These are phyloP conservation scores for Hygrophorus pudorinus DNA, from an alignment of 768 basidiomycete genomes.

Conservation along the genomic window DNA sequence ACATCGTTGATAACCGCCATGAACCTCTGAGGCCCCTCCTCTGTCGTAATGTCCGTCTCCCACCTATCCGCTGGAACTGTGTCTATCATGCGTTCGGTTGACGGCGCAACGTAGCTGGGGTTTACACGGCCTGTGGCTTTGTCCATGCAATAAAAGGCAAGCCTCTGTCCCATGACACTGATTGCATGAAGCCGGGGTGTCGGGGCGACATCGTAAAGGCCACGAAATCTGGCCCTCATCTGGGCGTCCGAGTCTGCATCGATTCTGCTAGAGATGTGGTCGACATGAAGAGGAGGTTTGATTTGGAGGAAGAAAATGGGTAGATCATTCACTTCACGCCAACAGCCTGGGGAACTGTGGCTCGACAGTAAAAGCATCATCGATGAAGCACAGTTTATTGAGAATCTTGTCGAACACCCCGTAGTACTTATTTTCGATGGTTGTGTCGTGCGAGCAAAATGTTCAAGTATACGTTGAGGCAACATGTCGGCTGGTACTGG, in stretches of 20 bases:
- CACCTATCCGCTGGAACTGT: conserved; percentile 7
- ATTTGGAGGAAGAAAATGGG: conserved; percentile 11
- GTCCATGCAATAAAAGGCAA: conserved; percentile 8
- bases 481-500: no score
- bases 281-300: conserved; percentile 7
- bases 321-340: conserved; percentile 6
- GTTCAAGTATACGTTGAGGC: conserved; percentile 6
- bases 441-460: conserved; percentile 7
- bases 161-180: conserved; percentile 10
- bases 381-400: background rate
- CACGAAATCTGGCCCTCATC: conserved; percentile 8
- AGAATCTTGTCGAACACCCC: conserved; percentile 6
- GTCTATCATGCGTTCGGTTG: conserved; percentile 3
- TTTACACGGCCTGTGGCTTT: conserved; percentile 5
- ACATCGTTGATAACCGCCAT: conserved; percentile 9
- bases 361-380: conserved; percentile 8
- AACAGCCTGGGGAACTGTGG: conserved; percentile 7
- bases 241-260: conserved; percentile 7
- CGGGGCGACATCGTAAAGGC: conserved; percentile 6
- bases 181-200: conserved; percentile 9
- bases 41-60: conserved; percentile 10
- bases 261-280: conserved; percentile 7
- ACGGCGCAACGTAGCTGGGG: conserved; percentile 4
- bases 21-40: conserved; percentile 9
- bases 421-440: conserved; percentile 9